Percentiles rank a stretch among this genome's conserved stretches.
phyloP scores from a whole-genome alignment of 768 basidiomycete genomes.

The Pleurotus eryngii region DNA sequence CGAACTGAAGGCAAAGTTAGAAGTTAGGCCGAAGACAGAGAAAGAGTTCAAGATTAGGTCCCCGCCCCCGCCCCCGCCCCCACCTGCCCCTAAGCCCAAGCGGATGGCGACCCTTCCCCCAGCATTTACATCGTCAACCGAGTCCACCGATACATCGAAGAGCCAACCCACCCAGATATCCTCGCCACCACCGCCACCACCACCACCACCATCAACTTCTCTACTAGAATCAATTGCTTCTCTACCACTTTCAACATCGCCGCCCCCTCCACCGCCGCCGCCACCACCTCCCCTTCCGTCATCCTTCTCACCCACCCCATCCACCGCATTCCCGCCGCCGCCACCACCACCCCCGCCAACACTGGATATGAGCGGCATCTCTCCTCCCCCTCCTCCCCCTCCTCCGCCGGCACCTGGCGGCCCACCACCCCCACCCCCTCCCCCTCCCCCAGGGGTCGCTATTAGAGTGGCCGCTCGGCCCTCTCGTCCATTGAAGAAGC shows the following conservation, averaged over 20 bases:
- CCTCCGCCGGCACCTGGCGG: slow-evolving; percentile 21
- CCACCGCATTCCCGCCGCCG: slow-evolving; percentile 17
- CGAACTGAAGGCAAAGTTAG: slow-evolving; percentile 47
- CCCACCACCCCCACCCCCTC: slow-evolving; percentile 36
- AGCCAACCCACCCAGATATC: slow-evolving; percentile 5
- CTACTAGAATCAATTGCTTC: no score
- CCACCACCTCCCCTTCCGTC: slow-evolving; percentile 12
- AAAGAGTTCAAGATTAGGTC: slow-evolving; percentile 69
- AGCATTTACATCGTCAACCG: neutral
- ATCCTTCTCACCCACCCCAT: slow-evolving; percentile 27
- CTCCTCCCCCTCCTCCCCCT: slow-evolving; percentile 36
- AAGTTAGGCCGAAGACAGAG: slow-evolving; percentile 56
- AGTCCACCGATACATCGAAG: neutral
- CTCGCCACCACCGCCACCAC: slow-evolving; percentile 4
- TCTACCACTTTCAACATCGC: slow-evolving; percentile 1
- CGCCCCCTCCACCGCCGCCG: slow-evolving; percentile 8
- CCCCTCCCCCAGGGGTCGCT: slow-evolving; percentile 30
- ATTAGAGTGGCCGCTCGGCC: slow-evolving; percentile 28
- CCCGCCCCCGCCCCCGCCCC: slow-evolving; percentile 61
- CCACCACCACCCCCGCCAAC: slow-evolving; percentile 18
- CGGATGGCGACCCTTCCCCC: slow-evolving; percentile 16
- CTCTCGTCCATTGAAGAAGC: slow-evolving; percentile 47
- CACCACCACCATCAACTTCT: slow-evolving; percentile 12
- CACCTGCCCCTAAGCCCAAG: slow-evolving; percentile 38
- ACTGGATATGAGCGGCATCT: slow-evolving; percentile 24